These are phyloP conservation scores for Fermentozyma sake DNA, from an alignment of 1,139 yeast genomes.

Conservation along the genomic window DNA sequence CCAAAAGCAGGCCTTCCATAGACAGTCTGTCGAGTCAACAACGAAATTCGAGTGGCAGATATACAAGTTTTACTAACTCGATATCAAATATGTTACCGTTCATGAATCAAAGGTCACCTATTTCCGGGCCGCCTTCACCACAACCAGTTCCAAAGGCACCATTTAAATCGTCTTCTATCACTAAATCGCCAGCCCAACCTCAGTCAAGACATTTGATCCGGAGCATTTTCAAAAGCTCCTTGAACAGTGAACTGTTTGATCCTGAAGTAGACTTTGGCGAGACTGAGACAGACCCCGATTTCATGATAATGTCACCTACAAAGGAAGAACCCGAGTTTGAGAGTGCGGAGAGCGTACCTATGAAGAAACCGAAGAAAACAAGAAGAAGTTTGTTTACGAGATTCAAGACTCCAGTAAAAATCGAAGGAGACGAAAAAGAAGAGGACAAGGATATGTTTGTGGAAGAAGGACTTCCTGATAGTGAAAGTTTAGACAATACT, in stretches of 20 bases:
- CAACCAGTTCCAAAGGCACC: conserved; percentile 4
- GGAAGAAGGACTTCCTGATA: too few relatives aligned
- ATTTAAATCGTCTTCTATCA: too few relatives aligned
- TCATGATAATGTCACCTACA: conserved; percentile 17
- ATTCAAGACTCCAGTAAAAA: conserved; percentile 32
- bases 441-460: conserved; percentile 5
- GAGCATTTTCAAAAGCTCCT: conserved; percentile 34
- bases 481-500: conserved; percentile 13
- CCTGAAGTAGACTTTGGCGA: too few relatives aligned
- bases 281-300: conserved; percentile 11
- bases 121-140: conserved; percentile 17
- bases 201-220: conserved; percentile 36
- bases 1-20: conserved; percentile 23
- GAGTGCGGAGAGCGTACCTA: conserved; percentile 10
- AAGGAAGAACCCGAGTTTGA: conserved; percentile 20
- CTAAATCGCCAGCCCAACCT: conserved; percentile 7
- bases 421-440: conserved; percentile 12
- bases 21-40: conserved; percentile 20
- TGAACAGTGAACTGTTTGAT: conserved; percentile 4
- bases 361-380: conserved; percentile 27
- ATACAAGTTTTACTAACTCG: conserved; percentile 35
- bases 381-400: conserved; percentile 40
- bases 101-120: conserved; percentile 28
- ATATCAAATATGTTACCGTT: conserved; percentile 42
- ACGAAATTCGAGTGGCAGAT: conserved; percentile 17